Base-by-base conservation (phyloP, 2,329 filamentous ascomycete genomes). In the Mycosphaerella sp. region DNA sequence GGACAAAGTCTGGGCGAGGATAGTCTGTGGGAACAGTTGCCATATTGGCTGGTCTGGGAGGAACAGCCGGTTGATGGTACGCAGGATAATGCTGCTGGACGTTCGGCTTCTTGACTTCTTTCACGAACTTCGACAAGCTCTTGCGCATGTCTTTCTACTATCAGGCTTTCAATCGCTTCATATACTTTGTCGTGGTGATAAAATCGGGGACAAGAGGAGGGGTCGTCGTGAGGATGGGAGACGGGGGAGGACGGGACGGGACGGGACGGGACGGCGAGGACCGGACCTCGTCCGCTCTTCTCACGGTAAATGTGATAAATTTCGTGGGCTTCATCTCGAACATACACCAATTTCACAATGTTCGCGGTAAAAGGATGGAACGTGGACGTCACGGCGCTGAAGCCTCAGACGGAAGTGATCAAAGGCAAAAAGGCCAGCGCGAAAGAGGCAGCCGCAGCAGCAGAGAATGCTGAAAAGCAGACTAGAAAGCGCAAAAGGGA, bases 281-380 rank as follows among this genome's bases (percentile, higher is more conserved):
- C 26, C 26, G 26, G 5, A 6, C 26, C 26, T 29, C 26, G 2
- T 29, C 26, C 34, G 12, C 34, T 38, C 34, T 38, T n/a, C 10
- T 1, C 1, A 11, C 34, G 8, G 6, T 11, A 9, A 11, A 8
- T 38, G 10, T n/a, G 4, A 38, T 11, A 47, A 58, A 53, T 55
- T 53, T 53, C 45, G 45, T 45, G 48, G 53, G 7, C 9, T 46
- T 36, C 45, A 44, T 44, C 8, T 44, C 9, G 11, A 23, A 39
- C 26, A 8, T 6, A 39, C 12, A 21, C 12, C 4, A 39, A n/a
- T 21, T 48, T 23, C 23, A 42, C 48, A n/a, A 92, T 97, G 92
- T 97, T 97, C 71, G 85, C 90, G 8, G 91, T 97, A 31, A 87
- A 88, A 66, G 93, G 93, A 63, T 96, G 92, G 91, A 89, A 89